These are phyloP conservation scores for Trametes elegans DNA, from an alignment of 768 basidiomycete species.

Conservation along the genomic window DNA sequence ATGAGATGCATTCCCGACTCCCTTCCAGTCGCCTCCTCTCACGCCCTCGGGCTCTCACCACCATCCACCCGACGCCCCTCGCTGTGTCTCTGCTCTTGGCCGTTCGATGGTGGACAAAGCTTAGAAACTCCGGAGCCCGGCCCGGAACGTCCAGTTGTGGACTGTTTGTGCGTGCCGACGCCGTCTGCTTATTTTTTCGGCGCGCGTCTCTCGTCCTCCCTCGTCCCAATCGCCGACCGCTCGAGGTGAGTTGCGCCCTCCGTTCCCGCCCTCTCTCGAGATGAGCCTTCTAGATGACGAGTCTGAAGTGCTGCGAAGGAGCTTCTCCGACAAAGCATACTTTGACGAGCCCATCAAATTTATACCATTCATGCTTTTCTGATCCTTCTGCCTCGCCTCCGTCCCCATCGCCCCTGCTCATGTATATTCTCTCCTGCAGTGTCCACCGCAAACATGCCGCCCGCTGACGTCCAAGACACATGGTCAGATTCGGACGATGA, in stretches of 20 bases:
- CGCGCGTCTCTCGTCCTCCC: conserved; percentile 20
- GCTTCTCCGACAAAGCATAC: conserved; percentile 53
- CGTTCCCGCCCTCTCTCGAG: conserved; percentile 23
- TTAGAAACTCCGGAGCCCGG: conserved; percentile 7
- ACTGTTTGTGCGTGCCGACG: not conserved
- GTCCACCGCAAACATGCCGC: conserved; percentile 16
- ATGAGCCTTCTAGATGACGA: conserved; percentile 72
- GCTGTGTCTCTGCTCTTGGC: not conserved
- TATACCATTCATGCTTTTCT: conserved; percentile 96
- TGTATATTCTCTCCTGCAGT: conserved; percentile 16
- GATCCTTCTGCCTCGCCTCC: conserved; percentile 39
- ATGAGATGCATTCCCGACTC: not conserved
- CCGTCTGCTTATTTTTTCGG: not conserved
- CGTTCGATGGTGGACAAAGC: not conserved
- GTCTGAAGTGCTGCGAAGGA: conserved; percentile 66
- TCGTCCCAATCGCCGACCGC: conserved; percentile 16
- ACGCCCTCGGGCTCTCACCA: not conserved
- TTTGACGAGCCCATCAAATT: conserved; percentile 60
- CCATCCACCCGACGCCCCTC: not conserved
- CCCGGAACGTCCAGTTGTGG: not conserved
- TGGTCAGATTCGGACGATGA: conserved; percentile 86
- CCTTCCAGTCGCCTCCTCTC: not conserved
- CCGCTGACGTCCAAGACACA: conserved; percentile 54
- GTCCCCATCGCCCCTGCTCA: conserved; percentile 14
- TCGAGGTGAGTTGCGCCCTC: not conserved